Conservation (phyloP, 2,329 filamentous ascomycete species). For the Neonectria faginata region DNA sequence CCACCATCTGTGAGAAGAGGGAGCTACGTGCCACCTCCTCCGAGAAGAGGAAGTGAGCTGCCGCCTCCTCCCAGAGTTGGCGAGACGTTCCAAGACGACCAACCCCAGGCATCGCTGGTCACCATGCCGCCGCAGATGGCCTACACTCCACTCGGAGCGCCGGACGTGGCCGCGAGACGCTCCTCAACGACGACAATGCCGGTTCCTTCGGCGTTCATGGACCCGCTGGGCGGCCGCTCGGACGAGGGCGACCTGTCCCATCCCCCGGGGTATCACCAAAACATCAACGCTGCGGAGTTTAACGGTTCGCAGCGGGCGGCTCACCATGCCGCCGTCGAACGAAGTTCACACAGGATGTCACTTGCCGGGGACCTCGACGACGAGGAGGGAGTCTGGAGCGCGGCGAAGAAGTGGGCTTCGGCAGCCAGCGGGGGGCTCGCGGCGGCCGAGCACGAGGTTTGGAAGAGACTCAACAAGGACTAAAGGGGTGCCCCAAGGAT, state of each 20-base stretch:
- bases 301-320: slow-evolving; percentile 60
- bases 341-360: slow-evolving; percentile 35
- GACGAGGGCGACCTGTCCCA: slow-evolving; percentile 54
- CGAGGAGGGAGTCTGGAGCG: slow-evolving; percentile 63
- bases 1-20: slow-evolving; percentile 58
- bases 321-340: slow-evolving; percentile 50
- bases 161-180: slow-evolving; percentile 57
- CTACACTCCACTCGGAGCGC: slow-evolving; percentile 59
- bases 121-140: slow-evolving; percentile 61
- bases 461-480: slow-evolving; percentile 72
- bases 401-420: slow-evolving; percentile 68
- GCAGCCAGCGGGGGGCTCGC: slow-evolving; percentile 68
- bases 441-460: slow-evolving; percentile 70
- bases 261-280: slow-evolving; percentile 68
- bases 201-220: slow-evolving; percentile 43
- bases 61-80: slow-evolving; percentile 66
- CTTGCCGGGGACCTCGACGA: slow-evolving; percentile 40
- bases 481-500: slow-evolving; percentile 44
- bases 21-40: slow-evolving; percentile 56
- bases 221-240: slow-evolving; percentile 42
- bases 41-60: slow-evolving; percentile 48
- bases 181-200: slow-evolving; percentile 58
- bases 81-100: slow-evolving; percentile 55
- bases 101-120: slow-evolving; percentile 53
- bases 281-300: slow-evolving; percentile 64